phyloP scores from a whole-genome alignment of 2,329 filamentous ascomycete genomes.

The Claviceps sp. region DNA sequence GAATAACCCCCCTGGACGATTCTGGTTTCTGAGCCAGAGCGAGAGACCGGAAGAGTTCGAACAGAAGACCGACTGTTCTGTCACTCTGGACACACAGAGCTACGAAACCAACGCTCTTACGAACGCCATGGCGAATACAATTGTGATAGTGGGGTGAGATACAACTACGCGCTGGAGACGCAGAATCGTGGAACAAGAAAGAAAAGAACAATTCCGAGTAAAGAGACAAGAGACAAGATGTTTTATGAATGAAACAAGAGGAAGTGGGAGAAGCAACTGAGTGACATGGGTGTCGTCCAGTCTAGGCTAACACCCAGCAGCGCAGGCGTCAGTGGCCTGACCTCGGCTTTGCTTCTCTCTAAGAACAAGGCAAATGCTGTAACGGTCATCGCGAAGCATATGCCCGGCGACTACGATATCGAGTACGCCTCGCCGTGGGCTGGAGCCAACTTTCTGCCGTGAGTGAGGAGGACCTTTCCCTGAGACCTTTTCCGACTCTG shows the following conservation, averaged over 20 bases:
- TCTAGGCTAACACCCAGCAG: constrained; percentile 10
- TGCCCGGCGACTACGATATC: constrained; percentile 86
- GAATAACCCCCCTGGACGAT: too few relatives aligned
- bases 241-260: not conserved
- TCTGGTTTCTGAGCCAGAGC: too few relatives aligned
- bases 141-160: constrained; percentile 20
- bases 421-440: constrained; percentile 88
- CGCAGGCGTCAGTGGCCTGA: constrained; percentile 39
- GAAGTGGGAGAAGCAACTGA: not conserved
- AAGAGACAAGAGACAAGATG: too few relatives aligned
- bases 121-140: not conserved
- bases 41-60: too few relatives aligned
- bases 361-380: constrained; percentile 33
- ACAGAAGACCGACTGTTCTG: too few relatives aligned
- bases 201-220: too few relatives aligned
- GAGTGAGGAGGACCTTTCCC: constrained; percentile 16
- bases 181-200: too few relatives aligned
- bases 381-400: constrained; percentile 71
- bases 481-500: too few relatives aligned
- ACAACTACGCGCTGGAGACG: not conserved
- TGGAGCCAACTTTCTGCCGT: constrained; percentile 69
- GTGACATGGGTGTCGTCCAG: not conserved
- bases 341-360: constrained; percentile 34
- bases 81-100: too few relatives aligned
- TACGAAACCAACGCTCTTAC: too few relatives aligned